Percentiles rank a stretch among this genome's conserved stretches.
Conservation (phyloP, 2,329 filamentous ascomycete genomes). For the Myrmaecium sp. region DNA sequence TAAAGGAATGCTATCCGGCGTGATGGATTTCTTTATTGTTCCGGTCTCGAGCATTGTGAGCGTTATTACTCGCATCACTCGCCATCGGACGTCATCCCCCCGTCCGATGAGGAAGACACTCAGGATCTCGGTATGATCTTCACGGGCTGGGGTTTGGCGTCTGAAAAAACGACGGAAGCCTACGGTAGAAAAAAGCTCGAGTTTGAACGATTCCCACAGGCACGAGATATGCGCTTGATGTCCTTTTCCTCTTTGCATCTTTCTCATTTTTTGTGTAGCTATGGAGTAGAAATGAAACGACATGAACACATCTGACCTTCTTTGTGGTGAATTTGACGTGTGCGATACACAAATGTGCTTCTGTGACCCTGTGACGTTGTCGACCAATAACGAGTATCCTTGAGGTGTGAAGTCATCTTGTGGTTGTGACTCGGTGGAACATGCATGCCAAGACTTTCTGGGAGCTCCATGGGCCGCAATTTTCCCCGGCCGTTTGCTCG, state of each 20-base stretch:
- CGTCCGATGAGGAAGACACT: no score
- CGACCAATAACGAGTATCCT: no score
- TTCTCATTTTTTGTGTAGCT: slow-evolving; percentile 7
- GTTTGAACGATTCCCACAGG: slow-evolving; percentile 10
- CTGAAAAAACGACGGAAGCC: slow-evolving; percentile 4
- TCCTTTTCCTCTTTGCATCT: slow-evolving; percentile 6
- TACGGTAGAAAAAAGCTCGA: slow-evolving; percentile 15
- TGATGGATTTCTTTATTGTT: slow-evolving; percentile 26
- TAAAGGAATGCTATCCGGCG: slow-evolving; percentile 39
- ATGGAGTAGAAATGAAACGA: slow-evolving; percentile 8
- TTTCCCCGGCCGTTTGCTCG: no score
- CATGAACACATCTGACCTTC: slow-evolving; percentile 6
- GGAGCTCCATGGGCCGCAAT: no score
- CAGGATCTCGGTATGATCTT: no score
- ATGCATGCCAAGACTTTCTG: no score
- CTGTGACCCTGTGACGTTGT: no score
- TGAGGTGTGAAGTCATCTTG: no score
- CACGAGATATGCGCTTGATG: slow-evolving; percentile 5
- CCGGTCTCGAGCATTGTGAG: slow-evolving; percentile 10
- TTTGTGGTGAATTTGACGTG: slow-evolving; percentile 1
- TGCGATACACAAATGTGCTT: no score
- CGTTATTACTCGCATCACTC: no score
- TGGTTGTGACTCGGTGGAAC: no score
- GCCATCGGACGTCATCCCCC: no score
- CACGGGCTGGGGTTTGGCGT: slow-evolving; percentile 14